Evolutionary conservation across 306 rosid genomes (phyloP).

Genomic region (Mimosa pudica): DNA sequence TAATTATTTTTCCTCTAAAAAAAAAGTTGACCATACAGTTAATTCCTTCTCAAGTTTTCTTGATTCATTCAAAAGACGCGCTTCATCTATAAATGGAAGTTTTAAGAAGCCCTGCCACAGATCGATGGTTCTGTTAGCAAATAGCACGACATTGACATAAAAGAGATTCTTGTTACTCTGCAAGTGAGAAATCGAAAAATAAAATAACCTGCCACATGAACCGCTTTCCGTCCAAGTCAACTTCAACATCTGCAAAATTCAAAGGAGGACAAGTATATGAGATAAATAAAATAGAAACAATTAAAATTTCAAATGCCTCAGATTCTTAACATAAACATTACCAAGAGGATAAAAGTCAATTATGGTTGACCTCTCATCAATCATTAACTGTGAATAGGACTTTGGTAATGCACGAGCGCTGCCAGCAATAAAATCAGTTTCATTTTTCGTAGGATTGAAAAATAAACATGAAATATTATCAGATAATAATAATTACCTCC

Average conservation of each 20-base stretch:
- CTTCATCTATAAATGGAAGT: slow-evolving; percentile 58
- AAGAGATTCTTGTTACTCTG: background rate
- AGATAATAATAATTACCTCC: slow-evolving; percentile 40
- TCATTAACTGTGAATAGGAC: slow-evolving; percentile 40
- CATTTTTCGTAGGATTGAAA: background rate
- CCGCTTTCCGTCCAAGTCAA: slow-evolving; percentile 58
- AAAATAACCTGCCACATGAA: slow-evolving; percentile 56
- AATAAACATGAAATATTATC: background rate
- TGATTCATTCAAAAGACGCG: slow-evolving; percentile 49
- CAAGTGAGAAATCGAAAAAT: background rate
- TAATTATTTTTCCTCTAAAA: background rate
- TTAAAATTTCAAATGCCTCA: background rate
- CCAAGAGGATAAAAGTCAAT: slow-evolving; percentile 56
- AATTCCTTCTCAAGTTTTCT: slow-evolving; percentile 35
- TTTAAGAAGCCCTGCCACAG: slow-evolving; percentile 49
- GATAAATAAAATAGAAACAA: background rate
- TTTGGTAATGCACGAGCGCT: slow-evolving; percentile 61
- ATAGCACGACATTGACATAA: background rate
- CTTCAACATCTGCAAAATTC: slow-evolving; percentile 44
- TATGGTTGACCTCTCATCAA: slow-evolving; percentile 40
- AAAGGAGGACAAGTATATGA: background rate
- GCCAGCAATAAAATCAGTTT: background rate
- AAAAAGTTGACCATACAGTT: slow-evolving; percentile 35
- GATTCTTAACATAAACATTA: slow-evolving; percentile 19
- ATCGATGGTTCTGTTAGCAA: background rate